These are phyloP conservation scores for Aspergillus biplanus DNA, from an alignment of 495 filamentous ascomycete genomes.

Conservation along the genomic window DNA sequence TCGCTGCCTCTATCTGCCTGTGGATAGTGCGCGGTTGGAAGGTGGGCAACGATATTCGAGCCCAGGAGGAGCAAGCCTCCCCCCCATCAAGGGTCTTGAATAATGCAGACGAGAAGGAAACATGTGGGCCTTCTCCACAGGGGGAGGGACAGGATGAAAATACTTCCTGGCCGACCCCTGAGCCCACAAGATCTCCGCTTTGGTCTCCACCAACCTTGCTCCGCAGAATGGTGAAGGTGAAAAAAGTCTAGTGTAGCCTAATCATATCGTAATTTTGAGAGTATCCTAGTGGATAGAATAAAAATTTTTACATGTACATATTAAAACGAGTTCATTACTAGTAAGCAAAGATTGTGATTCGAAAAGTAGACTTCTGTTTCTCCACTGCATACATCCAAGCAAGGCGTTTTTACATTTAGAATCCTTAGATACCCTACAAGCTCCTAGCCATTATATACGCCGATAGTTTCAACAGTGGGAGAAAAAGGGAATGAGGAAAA, in stretches of 20 bases:
- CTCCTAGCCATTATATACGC: no score
- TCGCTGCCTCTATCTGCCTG: constrained; percentile 57
- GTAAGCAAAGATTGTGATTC: no score
- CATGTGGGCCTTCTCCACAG: neutral
- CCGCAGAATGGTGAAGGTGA: constrained; percentile 39
- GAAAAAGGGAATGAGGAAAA: neutral
- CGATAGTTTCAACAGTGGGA: neutral
- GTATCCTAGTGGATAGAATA: neutral
- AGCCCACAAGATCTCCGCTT: constrained; percentile 7
- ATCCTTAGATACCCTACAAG: no score
- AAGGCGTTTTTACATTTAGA: no score
- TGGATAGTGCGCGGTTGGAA: constrained; percentile 60
- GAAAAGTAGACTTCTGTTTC: no score
- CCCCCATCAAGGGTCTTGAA: neutral
- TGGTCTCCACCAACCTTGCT: constrained; percentile 37
- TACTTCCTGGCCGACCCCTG: constrained; percentile 1
- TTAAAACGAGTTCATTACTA: neutral
- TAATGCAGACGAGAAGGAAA: constrained; percentile 2
- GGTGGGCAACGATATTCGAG: constrained; percentile 55
- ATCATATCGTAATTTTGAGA: neutral
- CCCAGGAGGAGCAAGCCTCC: constrained; percentile 27
- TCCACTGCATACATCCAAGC: no score
- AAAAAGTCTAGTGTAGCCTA: constrained; percentile 34
- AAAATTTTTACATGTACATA: neutral
- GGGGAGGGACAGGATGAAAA: neutral